These are phyloP conservation scores for Pichia norvegensis DNA, from an alignment of 1,139 yeast genomes.

Conservation along the genomic window DNA sequence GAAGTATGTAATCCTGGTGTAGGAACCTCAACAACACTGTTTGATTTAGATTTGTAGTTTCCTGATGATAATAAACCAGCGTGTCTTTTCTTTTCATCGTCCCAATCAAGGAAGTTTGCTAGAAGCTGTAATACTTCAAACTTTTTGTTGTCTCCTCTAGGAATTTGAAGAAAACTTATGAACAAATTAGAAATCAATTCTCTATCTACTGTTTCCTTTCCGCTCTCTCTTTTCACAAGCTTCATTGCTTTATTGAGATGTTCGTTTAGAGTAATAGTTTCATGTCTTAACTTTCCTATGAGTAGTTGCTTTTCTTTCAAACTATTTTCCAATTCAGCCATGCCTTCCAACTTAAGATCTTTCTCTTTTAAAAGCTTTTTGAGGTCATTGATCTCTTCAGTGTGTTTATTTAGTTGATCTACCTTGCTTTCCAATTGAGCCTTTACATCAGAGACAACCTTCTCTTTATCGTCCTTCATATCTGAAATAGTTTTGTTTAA, in stretches of 20 bases:
- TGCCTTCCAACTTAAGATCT: constrained; percentile 28
- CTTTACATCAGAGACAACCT: constrained; percentile 4
- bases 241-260: constrained; percentile 87
- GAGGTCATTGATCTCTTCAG: constrained; percentile 19
- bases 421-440: constrained; percentile 10
- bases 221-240: constrained; percentile 65
- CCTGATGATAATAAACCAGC: constrained; percentile 64
- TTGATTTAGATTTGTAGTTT: constrained; percentile 23
- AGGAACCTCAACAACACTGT: constrained; percentile 25
- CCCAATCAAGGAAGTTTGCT: constrained; percentile 82
- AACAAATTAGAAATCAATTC: constrained; percentile 81
- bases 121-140: constrained; percentile 84
- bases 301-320: constrained; percentile 67
- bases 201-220: constrained; percentile 73
- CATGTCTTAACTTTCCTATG: constrained; percentile 88
- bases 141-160: constrained; percentile 89
- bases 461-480: constrained; percentile 24
- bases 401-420: constrained; percentile 14
- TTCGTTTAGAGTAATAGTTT: constrained; percentile 89
- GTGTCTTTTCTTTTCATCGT: constrained; percentile 67
- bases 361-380: constrained; percentile 17
- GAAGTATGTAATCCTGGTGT: constrained; percentile 32
- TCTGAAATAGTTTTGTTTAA: constrained; percentile 21
- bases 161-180: constrained; percentile 76
- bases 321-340: constrained; percentile 38